These are phyloP conservation scores for Fimicolochytrium jonesii DNA, from an alignment of 192 early-diverging fungal genomes.

Conservation along the genomic window DNA sequence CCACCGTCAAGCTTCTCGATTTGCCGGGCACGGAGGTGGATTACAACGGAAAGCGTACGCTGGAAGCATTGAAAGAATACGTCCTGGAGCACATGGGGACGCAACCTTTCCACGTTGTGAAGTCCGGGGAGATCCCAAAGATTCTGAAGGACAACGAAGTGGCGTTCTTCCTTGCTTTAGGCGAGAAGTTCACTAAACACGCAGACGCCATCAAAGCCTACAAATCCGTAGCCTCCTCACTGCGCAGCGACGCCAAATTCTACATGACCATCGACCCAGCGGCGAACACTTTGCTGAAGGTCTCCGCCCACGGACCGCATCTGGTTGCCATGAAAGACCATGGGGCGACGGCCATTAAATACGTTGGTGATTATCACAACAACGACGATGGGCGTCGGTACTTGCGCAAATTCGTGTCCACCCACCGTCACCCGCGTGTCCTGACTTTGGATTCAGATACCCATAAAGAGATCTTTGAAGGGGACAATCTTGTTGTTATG, in stretches of 20 bases:
- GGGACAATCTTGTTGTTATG: slow-evolving; percentile 60
- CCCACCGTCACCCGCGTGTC: slow-evolving; percentile 62
- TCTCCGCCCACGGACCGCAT: slow-evolving; percentile 28
- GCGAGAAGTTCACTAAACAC: not conserved
- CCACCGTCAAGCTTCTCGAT: slow-evolving; percentile 66
- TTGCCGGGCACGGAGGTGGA: slow-evolving; percentile 32
- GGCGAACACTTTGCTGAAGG: not conserved
- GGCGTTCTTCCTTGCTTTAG: slow-evolving; percentile 33
- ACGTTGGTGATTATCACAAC: not conserved
- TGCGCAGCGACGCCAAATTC: slow-evolving; percentile 11
- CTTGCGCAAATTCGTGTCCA: slow-evolving; percentile 42
- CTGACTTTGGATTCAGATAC: slow-evolving; percentile 58
- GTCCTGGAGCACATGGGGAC: slow-evolving; percentile 35
- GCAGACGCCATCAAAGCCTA: not conserved
- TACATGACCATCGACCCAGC: slow-evolving; percentile 11
- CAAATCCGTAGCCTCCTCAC: not conserved
- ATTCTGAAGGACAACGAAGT: slow-evolving; percentile 10
- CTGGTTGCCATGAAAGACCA: slow-evolving; percentile 64
- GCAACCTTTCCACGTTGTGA: slow-evolving; percentile 26
- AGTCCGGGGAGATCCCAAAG: slow-evolving; percentile 17
- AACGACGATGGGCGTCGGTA: slow-evolving; percentile 15
- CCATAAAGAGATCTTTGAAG: slow-evolving; percentile 61
- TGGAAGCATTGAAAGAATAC: slow-evolving; percentile 49
- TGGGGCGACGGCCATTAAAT: slow-evolving; percentile 22
- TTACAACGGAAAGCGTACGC: slow-evolving; percentile 43